Conservation (phyloP, 345 rosid genomes). For the Gossypium anomalum region DNA sequence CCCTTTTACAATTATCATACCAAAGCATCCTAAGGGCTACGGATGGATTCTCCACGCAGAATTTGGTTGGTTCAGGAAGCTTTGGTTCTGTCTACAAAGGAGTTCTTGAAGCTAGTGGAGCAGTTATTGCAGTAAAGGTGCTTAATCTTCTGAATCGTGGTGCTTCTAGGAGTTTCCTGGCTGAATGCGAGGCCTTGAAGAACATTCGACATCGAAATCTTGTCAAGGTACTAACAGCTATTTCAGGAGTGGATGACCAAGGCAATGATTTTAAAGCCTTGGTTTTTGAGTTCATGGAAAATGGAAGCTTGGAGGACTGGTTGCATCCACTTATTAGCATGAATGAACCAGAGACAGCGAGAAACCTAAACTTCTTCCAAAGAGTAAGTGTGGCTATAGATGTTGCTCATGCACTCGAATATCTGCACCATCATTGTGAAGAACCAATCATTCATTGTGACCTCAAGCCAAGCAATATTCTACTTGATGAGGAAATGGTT, state of each 20-base stretch:
- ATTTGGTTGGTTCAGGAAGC: conserved; percentile 28
- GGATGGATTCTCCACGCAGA: conserved; percentile 19
- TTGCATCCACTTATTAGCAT: background rate
- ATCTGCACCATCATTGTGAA: conserved; percentile 19
- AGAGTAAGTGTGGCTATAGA: background rate
- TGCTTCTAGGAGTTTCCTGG: conserved; percentile 41
- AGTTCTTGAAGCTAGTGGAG: conserved; percentile 12
- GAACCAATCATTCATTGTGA: conserved; percentile 25
- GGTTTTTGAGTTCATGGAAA: conserved; percentile 14
- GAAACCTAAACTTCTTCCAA: background rate
- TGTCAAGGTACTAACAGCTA: conserved; percentile 28
- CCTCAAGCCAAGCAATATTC: conserved; percentile 18
- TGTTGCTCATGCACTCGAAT: conserved; percentile 20
- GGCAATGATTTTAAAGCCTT: conserved; percentile 15
- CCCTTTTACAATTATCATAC: background rate
- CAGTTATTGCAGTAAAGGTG: conserved; percentile 31
- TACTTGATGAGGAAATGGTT: conserved; percentile 13
- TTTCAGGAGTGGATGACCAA: conserved; percentile 5
- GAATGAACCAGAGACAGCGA: background rate
- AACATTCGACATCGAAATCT: conserved; percentile 41
- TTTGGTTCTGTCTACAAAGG: conserved; percentile 19
- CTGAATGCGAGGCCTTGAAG: conserved; percentile 39
- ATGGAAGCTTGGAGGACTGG: conserved; percentile 21
- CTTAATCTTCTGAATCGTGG: conserved; percentile 32
- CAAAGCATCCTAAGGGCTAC: conserved; percentile 16